Base-by-base conservation (phyloP, 768 basidiomycete genomes). In the Calocera viscosa region DNA sequence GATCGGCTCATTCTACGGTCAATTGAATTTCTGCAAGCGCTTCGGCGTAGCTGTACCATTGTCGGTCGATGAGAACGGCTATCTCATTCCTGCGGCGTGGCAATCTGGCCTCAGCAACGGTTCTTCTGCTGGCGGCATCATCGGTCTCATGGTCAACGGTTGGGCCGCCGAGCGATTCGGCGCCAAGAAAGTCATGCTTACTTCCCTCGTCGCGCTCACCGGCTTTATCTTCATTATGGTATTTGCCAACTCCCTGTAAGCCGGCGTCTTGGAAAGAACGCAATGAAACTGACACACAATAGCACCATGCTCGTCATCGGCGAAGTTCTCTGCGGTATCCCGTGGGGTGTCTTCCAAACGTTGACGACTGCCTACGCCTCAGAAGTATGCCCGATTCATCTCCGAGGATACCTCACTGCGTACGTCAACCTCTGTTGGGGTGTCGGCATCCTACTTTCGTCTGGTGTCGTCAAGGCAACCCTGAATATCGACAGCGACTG, bases 61-160 rank as follows among this genome's bases (percentile, higher is more conserved):
- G n/a, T n/a, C n/a, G n/a, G 53, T 34, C 22, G 40, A 63, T 11
- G 71, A 72, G 47, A 76, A 74, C 10, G 65, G 67, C 0, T 78
- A 76, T 65, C 69, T 74, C 26, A 73, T 79, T 26, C 75, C 77
- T 0, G 75, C 78, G 0, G 67, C 70, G 40, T 78, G 77, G 78
- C 78, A 78, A 64, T 71, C 76, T 19, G 77, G 75, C 49, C 69
- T 79, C 28, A 71, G 71, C 24, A 77, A 77, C 71, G 78, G 75
- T 33, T 74, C 73, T 39, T 74, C 75, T 39, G 71, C 69, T 49
- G 75, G 76, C 38, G 72, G 72, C 35, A 72, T 76, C 63, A 43
- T 74, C 35, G 77, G 76, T 49, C 71, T 78, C 8, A 49, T 70
- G 35, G 65, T 76, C 66, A 77, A 76, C 67, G 78, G 78, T 38